Evolutionary conservation across 2,329 filamentous ascomycete genomes (phyloP).

Genomic region (Trichoderma sp.): DNA sequence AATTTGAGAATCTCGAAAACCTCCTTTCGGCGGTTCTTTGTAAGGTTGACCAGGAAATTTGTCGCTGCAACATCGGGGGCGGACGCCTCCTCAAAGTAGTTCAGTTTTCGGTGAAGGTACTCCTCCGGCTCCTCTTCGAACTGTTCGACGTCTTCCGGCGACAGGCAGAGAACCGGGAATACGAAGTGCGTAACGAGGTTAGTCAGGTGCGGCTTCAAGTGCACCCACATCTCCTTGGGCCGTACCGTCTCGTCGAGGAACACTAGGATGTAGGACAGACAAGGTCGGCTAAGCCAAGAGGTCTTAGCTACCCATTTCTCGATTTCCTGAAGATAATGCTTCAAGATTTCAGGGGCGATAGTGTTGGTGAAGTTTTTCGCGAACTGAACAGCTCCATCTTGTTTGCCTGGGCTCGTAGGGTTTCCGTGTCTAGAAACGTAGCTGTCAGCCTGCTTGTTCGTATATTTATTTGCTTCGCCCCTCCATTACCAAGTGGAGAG

Average conservation of each 20-base stretch:
- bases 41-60: constrained; percentile 92
- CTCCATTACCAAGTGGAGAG: background rate
- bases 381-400: constrained; percentile 73
- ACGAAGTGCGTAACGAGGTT: constrained; percentile 92
- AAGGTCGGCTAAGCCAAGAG: constrained; percentile 90
- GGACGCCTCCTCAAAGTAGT: constrained; percentile 96
- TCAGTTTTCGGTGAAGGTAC: constrained; percentile 94
- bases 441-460: background rate
- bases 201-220: constrained; percentile 89
- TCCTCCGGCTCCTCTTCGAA: constrained; percentile 95
- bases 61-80: constrained; percentile 93
- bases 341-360: constrained; percentile 93
- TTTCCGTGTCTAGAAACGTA: constrained; percentile 73
- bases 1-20: constrained; percentile 94
- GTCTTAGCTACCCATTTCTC: constrained; percentile 97
- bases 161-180: constrained; percentile 92
- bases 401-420: constrained; percentile 71
- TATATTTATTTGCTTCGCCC: background rate
- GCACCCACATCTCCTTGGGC: constrained; percentile 94
- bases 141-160: constrained; percentile 86
- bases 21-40: constrained; percentile 91
- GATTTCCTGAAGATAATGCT: constrained; percentile 89
- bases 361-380: constrained; percentile 87
- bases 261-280: constrained; percentile 87
- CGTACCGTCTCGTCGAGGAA: constrained; percentile 97